phyloP scores from a whole-genome alignment of 2,329 filamentous ascomycete species.

The Scedosporium dehoogii region DNA sequence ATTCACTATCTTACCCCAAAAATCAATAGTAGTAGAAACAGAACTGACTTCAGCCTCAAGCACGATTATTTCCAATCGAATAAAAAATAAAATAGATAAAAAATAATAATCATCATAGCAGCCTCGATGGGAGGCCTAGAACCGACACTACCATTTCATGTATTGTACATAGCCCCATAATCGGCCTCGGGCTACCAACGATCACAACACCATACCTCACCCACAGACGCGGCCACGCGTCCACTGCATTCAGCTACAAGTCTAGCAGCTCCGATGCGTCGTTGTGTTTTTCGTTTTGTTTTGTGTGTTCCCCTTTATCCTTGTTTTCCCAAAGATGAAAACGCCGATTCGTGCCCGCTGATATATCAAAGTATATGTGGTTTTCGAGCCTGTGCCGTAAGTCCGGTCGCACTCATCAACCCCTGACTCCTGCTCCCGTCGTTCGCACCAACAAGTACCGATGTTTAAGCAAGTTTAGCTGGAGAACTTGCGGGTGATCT shows the following conservation, averaged over 20 bases:
- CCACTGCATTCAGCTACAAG: background rate
- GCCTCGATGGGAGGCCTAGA: background rate
- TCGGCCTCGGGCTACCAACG: background rate
- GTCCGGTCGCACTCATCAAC: background rate
- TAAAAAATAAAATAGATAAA: too few species aligned
- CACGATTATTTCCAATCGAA: too few species aligned
- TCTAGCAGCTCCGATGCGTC: background rate
- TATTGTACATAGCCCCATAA: background rate
- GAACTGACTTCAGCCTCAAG: too few species aligned
- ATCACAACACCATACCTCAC: background rate
- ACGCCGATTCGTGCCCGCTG: background rate
- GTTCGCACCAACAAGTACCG: background rate
- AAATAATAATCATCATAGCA: background rate
- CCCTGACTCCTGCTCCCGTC: background rate
- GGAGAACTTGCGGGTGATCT: conserved; percentile 82
- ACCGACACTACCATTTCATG: background rate
- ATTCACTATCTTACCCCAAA: too few species aligned
- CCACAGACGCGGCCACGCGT: background rate
- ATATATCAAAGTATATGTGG: background rate
- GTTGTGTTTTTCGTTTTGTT: background rate
- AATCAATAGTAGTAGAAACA: too few species aligned
- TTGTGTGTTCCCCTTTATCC: background rate
- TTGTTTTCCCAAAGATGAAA: background rate
- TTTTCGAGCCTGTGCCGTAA: background rate
- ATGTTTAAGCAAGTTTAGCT: conserved; percentile 31